A percentile compares a stretch with the other conserved stretches of the same genome.
phyloP scores from a whole-genome alignment of 331 rosid species.

The Ulmus americana region DNA sequence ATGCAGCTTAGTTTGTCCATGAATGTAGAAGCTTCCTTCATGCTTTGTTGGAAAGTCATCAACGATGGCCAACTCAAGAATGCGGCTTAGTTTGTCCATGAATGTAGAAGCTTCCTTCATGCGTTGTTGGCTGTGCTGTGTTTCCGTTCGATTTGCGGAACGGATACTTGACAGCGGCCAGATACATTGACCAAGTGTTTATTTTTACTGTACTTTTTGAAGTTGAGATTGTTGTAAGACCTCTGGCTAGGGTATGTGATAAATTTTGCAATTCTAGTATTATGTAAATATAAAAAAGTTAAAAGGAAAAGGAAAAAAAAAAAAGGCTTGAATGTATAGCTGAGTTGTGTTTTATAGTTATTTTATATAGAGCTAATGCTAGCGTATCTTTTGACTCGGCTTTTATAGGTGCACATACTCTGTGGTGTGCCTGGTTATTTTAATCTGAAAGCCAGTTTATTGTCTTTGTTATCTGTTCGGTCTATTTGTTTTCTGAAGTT shows the following conservation, averaged over 20 bases:
- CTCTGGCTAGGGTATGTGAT: background rate
- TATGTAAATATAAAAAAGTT: conserved; percentile 6
- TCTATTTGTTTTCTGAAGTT: no score
- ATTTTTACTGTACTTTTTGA: background rate
- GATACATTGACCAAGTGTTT: background rate
- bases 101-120: conserved; percentile 7
- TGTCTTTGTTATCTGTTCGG: no score
- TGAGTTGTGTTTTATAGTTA: background rate
- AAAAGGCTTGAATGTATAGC: conserved; percentile 10
- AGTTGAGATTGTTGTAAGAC: conserved; percentile 10
- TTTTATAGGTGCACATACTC: no score
- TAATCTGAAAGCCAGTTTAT: no score
- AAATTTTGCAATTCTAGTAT: conserved; percentile 9
- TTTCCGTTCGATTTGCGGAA: background rate
- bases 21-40: conserved; percentile 10
- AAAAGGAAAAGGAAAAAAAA: background rate
- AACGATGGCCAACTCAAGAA: conserved; percentile 26
- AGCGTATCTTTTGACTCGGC: no score
- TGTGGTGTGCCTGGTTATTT: no score
- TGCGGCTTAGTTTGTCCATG: conserved; percentile 31
- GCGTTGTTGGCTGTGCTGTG: background rate
- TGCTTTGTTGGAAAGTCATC: conserved; percentile 12
- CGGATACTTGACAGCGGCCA: background rate
- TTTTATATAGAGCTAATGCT: conserved; percentile 4
- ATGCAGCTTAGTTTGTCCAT: conserved; percentile 30